Conservation (phyloP, 306 rosid species). For the Corylus avellana region DNA sequence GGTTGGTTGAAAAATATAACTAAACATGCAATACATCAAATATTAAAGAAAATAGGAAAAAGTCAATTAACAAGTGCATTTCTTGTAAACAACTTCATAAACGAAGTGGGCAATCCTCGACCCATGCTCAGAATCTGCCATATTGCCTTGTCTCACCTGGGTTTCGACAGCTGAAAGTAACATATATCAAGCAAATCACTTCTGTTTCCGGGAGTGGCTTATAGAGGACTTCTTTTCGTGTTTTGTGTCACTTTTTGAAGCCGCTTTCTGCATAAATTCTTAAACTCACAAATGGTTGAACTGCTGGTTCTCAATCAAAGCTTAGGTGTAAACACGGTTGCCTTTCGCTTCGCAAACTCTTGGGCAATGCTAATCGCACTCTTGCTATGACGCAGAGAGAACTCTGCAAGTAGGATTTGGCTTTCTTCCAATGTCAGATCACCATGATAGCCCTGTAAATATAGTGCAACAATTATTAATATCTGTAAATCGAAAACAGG, state of each 20-base stretch:
- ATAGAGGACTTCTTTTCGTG: neutral
- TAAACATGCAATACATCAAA: neutral
- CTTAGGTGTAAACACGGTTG: conserved; percentile 30
- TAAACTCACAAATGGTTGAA: neutral
- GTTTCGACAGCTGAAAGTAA: neutral
- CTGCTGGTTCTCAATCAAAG: conserved; percentile 14
- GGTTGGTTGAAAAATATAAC: no score
- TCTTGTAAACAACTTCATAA: neutral
- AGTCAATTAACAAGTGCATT: neutral
- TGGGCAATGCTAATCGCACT: conserved; percentile 60
- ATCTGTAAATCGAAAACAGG: neutral
- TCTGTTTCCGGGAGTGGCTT: neutral
- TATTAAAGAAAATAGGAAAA: neutral
- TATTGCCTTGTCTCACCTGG: neutral
- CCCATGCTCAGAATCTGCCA: neutral
- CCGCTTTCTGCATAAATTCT: neutral
- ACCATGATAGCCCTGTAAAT: conserved; percentile 73
- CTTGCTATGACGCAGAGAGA: conserved; percentile 74
- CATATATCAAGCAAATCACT: neutral
- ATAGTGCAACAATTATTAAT: neutral
- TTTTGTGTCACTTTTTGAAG: neutral
- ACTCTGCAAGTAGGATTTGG: conserved; percentile 82
- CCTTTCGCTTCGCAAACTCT: conserved; percentile 68
- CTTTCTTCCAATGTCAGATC: conserved; percentile 72
- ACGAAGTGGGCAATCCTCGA: neutral